These are phyloP conservation scores for Neofusicoccum cordaticola DNA, from an alignment of 2,329 filamentous ascomycete genomes.

Conservation along the genomic window DNA sequence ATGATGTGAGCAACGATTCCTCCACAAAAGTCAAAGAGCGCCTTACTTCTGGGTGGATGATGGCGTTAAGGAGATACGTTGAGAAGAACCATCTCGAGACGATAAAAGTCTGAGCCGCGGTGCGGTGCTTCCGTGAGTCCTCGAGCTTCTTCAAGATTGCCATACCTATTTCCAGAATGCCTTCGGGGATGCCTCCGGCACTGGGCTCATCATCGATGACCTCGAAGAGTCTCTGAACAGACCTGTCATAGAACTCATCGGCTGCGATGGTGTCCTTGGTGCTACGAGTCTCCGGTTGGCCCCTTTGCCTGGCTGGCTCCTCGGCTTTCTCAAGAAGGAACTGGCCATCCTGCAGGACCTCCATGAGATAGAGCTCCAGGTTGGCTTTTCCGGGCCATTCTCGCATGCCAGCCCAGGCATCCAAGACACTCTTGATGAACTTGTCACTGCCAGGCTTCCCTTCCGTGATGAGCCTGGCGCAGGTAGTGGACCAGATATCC, in stretches of 20 bases:
- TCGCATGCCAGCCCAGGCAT: conserved; percentile 81
- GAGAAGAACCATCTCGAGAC: conserved; percentile 92
- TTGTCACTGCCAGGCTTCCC: conserved; percentile 74
- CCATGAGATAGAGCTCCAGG: conserved; percentile 92
- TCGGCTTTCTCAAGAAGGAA: conserved; percentile 85
- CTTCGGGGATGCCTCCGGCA: conserved; percentile 79
- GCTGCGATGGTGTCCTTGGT: conserved; percentile 77
- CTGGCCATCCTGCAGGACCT: conserved; percentile 86
- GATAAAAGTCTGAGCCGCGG: conserved; percentile 72
- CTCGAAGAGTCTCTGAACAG: conserved; percentile 77
- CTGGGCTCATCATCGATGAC: conserved; percentile 77
- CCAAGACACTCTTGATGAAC: conserved; percentile 79
- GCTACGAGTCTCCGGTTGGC: conserved; percentile 68
- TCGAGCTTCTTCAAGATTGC: conserved; percentile 75
- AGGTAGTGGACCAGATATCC: conserved; percentile 83
- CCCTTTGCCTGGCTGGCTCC: conserved; percentile 64
- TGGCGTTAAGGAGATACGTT: conserved; percentile 76
- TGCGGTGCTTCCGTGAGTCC: conserved; percentile 67
- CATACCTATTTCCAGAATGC: conserved; percentile 78
- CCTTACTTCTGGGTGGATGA: conserved; percentile 82
- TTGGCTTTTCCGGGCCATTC: conserved; percentile 88
- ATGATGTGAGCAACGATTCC: conserved; percentile 31
- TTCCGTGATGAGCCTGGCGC: conserved; percentile 77
- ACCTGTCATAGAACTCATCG: conserved; percentile 83
- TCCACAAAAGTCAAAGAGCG: not conserved